Evolutionary conservation across 106 monocot species (phyloP).

Genomic region (Dioscorea zingiberensis): DNA sequence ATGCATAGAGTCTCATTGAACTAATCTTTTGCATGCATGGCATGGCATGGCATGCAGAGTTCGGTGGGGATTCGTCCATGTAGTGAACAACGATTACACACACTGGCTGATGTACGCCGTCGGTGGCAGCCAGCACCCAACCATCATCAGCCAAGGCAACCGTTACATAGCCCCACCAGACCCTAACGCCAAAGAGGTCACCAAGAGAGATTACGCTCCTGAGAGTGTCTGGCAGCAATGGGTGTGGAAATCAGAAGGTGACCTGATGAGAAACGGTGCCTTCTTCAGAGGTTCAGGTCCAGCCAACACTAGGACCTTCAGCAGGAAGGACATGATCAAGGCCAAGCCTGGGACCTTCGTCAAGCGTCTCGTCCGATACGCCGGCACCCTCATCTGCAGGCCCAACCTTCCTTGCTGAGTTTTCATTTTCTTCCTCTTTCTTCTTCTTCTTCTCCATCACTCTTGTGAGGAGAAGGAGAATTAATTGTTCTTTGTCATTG

Average conservation of each 20-base stretch:
- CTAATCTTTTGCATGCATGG: background rate
- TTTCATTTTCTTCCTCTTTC: no score
- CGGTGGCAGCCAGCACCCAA: slow-evolving; percentile 50
- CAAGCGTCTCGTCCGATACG: slow-evolving; percentile 28
- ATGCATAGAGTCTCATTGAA: background rate
- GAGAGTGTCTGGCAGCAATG: slow-evolving; percentile 35
- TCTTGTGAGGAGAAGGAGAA: no score
- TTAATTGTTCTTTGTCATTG: no score
- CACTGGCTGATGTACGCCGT: slow-evolving; percentile 63
- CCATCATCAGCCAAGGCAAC: slow-evolving; percentile 64
- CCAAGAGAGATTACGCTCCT: slow-evolving; percentile 34
- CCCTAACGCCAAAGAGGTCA: slow-evolving; percentile 43
- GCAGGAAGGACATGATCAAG: slow-evolving; percentile 10
- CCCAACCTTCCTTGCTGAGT: slow-evolving; percentile 21
- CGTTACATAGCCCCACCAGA: slow-evolving; percentile 44
- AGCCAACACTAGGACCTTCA: background rate
- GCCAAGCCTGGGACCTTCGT: slow-evolving; percentile 28
- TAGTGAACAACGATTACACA: slow-evolving; percentile 66
- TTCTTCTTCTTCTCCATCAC: no score
- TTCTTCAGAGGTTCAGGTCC: slow-evolving; percentile 41
- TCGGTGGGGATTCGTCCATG: slow-evolving; percentile 59
- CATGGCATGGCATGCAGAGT: slow-evolving; percentile 3
- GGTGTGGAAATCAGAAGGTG: slow-evolving; percentile 47
- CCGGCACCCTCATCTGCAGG: slow-evolving; percentile 32
- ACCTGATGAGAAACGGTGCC: slow-evolving; percentile 42